Base-by-base conservation (phyloP, 202 grass and related monocot species). In the Panicum virgatum region DNA sequence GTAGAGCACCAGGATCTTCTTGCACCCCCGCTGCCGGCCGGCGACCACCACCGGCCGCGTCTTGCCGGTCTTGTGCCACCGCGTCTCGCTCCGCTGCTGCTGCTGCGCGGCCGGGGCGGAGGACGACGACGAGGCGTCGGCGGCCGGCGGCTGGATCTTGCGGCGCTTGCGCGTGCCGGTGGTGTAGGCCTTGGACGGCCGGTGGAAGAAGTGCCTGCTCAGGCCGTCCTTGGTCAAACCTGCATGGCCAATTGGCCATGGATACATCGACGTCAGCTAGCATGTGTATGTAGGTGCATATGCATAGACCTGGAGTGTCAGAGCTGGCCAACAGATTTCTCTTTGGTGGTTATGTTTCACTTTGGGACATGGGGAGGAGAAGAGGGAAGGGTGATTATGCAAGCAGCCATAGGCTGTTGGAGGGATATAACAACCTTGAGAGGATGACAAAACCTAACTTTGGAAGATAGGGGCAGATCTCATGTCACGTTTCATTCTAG, bases 31-130 rank as follows among this genome's bases (percentile, higher is more conserved):
- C 75, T 91, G 90, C 81, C 56, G 82, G 15, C 90, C 90, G 68
- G 80, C 86, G 40, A 85, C 88, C 25, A 89, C 83, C 36, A 95
- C 88, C 19, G 92, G 90, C 44, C 86, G 81, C 13, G 96, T 98
- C 87, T 98, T 98, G 18, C 96, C 96, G 11, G 96, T 98, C 87
- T 98, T 98, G 76, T 98, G 96, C 96, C 96, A 98, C 85, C 96
- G 82, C 50, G 96, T 98, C 81, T 98, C 96, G 36, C 86, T 88
- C 27, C 76, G 62, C 72, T 86, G 71, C 36, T 78, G 84, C 32
- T 82, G 81, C 20, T 78, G 59, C 27, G 51, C 32, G 5, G 16
- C 69, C 5, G 36, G n/a, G 3, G 64, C 36, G 9, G 71, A 78
- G 19, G 76, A 19, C 1, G 71, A 54, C 2, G 82, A 70, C 0